Percentiles rank a stretch among this genome's conserved stretches.
These are phyloP conservation scores for Nakazawaea pomicola DNA, from an alignment of 805 yeast species.

Conservation along the genomic window DNA sequence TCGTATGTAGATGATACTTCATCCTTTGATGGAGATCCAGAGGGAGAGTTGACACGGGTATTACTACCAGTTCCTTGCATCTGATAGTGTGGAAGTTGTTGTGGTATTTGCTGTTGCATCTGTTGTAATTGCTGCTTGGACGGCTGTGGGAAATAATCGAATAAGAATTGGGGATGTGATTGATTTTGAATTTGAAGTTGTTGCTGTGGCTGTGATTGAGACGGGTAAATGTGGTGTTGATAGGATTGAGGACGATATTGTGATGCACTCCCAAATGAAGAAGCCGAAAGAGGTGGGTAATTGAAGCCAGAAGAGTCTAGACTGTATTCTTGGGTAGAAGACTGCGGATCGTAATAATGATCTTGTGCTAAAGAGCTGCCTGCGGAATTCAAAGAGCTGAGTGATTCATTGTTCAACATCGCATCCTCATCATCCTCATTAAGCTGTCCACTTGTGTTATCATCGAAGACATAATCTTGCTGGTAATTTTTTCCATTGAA, in stretches of 20 bases:
- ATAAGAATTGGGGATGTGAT: neutral
- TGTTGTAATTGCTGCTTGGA: neutral
- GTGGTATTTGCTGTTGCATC: neutral
- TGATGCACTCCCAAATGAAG: too few species aligned
- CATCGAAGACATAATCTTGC: constrained; percentile 8
- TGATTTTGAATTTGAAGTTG: neutral
- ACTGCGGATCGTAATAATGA: neutral
- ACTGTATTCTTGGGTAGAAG: too few species aligned
- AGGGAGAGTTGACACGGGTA: too few species aligned
- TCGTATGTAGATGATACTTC: neutral
- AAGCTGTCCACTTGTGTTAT: neutral
- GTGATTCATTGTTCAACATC: neutral
- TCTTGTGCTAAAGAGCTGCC: neutral
- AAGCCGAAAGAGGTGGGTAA: too few species aligned
- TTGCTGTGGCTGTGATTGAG: neutral
- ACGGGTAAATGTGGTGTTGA: too few species aligned
- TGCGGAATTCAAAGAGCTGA: neutral
- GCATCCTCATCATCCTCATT: neutral
- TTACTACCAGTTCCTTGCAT: neutral
- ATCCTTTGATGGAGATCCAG: neutral
- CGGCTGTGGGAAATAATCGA: neutral
- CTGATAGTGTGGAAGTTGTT: neutral
- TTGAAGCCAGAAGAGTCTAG: neutral
- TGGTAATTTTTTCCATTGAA: constrained; percentile 6
- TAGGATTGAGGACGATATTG: too few species aligned